Evolutionary conservation across 441 rosid species (phyloP).

Genomic region (Aleurites moluccanus): DNA sequence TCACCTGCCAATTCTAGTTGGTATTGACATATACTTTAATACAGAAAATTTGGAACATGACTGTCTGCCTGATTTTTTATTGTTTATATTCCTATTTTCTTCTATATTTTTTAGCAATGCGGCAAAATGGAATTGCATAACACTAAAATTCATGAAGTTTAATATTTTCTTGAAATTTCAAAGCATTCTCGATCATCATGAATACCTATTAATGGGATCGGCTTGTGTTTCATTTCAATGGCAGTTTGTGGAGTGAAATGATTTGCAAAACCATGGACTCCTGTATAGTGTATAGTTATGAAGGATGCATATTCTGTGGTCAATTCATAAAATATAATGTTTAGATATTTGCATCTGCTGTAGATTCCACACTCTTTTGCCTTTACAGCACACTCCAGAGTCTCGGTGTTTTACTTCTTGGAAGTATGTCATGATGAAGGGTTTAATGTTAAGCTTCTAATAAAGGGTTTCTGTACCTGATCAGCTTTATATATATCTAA

Average conservation of each 20-base stretch:
- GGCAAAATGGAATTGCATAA: neutral
- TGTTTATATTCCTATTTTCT: neutral
- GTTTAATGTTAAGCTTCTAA: neutral
- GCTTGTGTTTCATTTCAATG: neutral
- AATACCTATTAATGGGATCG: neutral
- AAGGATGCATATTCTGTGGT: neutral
- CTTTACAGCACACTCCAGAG: neutral
- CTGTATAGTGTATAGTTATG: too few relatives aligned
- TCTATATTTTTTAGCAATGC: neutral
- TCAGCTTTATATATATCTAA: neutral
- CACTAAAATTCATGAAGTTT: neutral
- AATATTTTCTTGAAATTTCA: neutral
- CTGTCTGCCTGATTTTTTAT: neutral
- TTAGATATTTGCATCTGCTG: too few relatives aligned
- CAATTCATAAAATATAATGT: neutral
- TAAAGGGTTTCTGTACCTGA: constrained; percentile 5
- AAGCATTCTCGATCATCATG: neutral
- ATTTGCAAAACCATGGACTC: neutral
- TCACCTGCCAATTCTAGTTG: neutral
- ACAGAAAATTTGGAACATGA: neutral
- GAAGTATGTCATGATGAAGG: neutral
- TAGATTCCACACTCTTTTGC: too few relatives aligned
- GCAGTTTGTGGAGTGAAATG: neutral
- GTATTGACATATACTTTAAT: neutral
- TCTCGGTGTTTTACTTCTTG: neutral